Percentiles rank a stretch among this genome's conserved stretches.
Conservation (phyloP, 495 filamentous ascomycete genomes). For the Choiromyces venosus region DNA sequence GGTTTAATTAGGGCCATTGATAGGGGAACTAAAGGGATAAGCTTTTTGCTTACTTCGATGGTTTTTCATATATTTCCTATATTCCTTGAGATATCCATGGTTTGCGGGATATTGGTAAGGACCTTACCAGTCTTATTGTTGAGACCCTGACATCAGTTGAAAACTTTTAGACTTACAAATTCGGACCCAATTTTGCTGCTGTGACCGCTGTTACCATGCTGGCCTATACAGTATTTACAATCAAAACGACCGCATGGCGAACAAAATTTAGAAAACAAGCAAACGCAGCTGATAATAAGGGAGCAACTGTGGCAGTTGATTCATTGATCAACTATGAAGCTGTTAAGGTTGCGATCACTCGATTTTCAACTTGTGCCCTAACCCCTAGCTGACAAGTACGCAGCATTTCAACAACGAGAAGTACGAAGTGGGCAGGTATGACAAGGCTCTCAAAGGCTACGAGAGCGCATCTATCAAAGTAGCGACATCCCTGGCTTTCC, state of each 20-base stretch:
- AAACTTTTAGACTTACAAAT: constrained; percentile 74
- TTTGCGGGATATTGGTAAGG: constrained; percentile 76
- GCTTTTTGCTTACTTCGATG: constrained; percentile 94
- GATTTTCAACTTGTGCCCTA: neutral
- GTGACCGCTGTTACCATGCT: constrained; percentile 89
- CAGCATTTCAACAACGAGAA: constrained; percentile 96
- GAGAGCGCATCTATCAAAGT: constrained; percentile 95
- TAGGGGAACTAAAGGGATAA: constrained; percentile 94
- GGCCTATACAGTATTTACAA: constrained; percentile 90
- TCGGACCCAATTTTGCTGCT: constrained; percentile 81
- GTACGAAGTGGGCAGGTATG: constrained; percentile 86
- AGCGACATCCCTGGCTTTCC: constrained; percentile 80
- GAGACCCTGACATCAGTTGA: constrained; percentile 2
- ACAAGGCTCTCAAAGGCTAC: constrained; percentile 76
- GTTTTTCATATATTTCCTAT: constrained; percentile 96
- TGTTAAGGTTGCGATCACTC: constrained; percentile 56
- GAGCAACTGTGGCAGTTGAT: constrained; percentile 91
- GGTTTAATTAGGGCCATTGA: constrained; percentile 93
- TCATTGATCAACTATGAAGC: constrained; percentile 97
- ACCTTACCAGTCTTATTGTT: constrained; percentile 17
- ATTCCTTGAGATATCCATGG: constrained; percentile 86
- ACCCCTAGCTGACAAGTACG: neutral
- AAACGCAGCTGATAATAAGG: constrained; percentile 93
- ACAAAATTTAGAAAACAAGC: constrained; percentile 92
- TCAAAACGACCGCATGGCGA: constrained; percentile 89